phyloP scores from a whole-genome alignment of 208 protist species.

The Wallacemonas rigidus region DNA sequence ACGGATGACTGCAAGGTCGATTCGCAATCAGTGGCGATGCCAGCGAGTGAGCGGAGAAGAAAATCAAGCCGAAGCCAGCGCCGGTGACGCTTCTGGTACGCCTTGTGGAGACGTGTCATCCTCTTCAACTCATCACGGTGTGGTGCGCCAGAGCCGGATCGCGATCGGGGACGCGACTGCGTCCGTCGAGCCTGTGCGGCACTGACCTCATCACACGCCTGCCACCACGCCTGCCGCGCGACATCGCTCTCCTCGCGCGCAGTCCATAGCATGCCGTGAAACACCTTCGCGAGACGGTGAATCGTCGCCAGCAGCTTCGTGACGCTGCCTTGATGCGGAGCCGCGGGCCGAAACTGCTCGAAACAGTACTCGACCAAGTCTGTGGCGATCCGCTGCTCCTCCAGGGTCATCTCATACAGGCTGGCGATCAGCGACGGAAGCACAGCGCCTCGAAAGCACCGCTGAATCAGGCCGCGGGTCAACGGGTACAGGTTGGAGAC shows the following conservation, averaged over 20 bases:
- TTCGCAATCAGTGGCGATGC: slow-evolving; percentile 27
- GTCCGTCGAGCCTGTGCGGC: background rate
- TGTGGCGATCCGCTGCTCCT: slow-evolving; percentile 21
- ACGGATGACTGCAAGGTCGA: slow-evolving; percentile 5
- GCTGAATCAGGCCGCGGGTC: slow-evolving; percentile 29
- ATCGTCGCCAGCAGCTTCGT: slow-evolving; percentile 20
- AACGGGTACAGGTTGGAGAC: slow-evolving; percentile 23
- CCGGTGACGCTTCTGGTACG: slow-evolving; percentile 17
- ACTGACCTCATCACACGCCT: background rate
- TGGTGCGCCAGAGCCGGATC: background rate
- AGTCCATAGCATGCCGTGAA: slow-evolving; percentile 20
- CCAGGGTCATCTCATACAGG: slow-evolving; percentile 7
- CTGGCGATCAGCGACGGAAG: slow-evolving; percentile 23
- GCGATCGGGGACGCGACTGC: background rate
- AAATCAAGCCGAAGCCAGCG: slow-evolving; percentile 23
- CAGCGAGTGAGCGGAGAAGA: slow-evolving; percentile 22
- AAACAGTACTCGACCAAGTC: slow-evolving; percentile 19
- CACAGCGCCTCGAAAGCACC: slow-evolving; percentile 28
- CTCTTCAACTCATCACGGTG: background rate
- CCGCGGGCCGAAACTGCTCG: slow-evolving; percentile 8
- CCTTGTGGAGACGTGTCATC: background rate
- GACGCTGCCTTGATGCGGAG: slow-evolving; percentile 25
- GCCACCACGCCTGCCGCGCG: background rate
- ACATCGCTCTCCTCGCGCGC: slow-evolving; percentile 7
- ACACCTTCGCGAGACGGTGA: slow-evolving; percentile 5